Evolutionary conservation across 306 rosid genomes (phyloP), one percentile per base, ranked within the genome.

Genomic region (Glycine latifolia): DNA sequence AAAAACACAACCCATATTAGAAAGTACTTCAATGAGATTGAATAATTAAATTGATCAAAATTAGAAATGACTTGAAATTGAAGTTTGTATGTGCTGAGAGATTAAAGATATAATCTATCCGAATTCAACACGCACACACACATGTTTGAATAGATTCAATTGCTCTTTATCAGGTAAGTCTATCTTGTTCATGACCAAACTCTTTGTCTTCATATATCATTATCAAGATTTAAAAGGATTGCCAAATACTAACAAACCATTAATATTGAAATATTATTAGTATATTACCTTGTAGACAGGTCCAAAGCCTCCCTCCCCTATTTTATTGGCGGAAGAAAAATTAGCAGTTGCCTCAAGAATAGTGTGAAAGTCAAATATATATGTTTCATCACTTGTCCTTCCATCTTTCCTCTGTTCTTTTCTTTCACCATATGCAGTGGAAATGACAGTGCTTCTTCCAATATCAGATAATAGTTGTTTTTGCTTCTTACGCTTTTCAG

Each of bases 361-460:
- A 68, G 41, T 77, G 63, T 77, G 73, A 35, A 77, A 63, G 17
- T 33, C 35, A 73, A 77, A 77, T 48, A 62, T 48, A 33, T 62
- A n/a, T 4, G 43, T 63, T 37, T 76, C 72, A 76, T 33, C 8
- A 15, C 71, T 47, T 8, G 37, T 76, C 43, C 5, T 48, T 50
- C 10, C 12, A 13, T 70, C 20, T 6, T 48, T 49, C 44, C 39
- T 48, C 13, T 26, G 20, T 26, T 49, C 20, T 26, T 11, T 70
- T 49, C 0, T 48, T 26, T 49, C 75, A 70, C 16, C n/a, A 9
- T 49, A 70, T 11, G 16, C 44, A 70, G 12, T 14, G 60, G 75
- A 26, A 70, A 11, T 17, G 1, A 6, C 26, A 9, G 20, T 70
- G 15, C 31, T 70, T 49, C 60, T 9, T 26, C 12, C 44, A 0